Evolutionary conservation across 2,329 filamentous ascomycete genomes (phyloP), one percentile per base, ranked within the genome.

Genomic region (Golovinomyces cichoracearum): DNA sequence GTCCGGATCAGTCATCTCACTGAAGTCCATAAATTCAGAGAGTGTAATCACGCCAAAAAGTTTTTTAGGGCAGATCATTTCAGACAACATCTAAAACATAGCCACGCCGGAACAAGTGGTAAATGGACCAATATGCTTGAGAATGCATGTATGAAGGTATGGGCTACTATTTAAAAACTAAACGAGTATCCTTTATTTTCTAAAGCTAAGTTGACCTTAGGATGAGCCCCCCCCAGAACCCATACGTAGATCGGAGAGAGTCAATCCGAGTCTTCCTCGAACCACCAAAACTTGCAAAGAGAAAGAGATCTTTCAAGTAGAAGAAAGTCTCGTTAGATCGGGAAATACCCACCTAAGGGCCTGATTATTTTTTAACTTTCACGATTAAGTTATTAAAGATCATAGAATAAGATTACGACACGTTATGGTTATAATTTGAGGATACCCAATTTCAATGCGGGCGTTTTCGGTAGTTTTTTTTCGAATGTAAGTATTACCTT

Each of bases 111-210:
- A 31, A 88, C 84, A 0, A 94, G 85, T 63, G 90, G 90, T 27
- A 95, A 95, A 64, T 98, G 90, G 90, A 98, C 90, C 12, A 95
- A 95, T 63, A 86, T 93, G 72, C 70, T 98, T 29, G 90, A 98
- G 62, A 92, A 84, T 60, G 84, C 86, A 4, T 98, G 90, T 65
- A 93, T 95, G 83, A 77, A 86, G 47, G 47, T 48, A 44, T 44
- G 47, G 3, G 17, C 31, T n/a, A 12, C 12, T 2, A 12, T 4
- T 4, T 10, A 35, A 35, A n/a, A 12, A 23, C 23, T 26, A 5
- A 21, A 6, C 22, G 22, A 2, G 2, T 26, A n/a, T 13, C n/a
- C 4, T 45, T 7, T 15, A 45, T 7, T 13, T 3, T 23, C 12
- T 13, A n/a, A 25, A 13, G 27, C 25, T 45, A 17, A 25, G 17